Base-by-base conservation (phyloP, 1,284 basidiomycete genomes). In the Volvariella volvacea region DNA sequence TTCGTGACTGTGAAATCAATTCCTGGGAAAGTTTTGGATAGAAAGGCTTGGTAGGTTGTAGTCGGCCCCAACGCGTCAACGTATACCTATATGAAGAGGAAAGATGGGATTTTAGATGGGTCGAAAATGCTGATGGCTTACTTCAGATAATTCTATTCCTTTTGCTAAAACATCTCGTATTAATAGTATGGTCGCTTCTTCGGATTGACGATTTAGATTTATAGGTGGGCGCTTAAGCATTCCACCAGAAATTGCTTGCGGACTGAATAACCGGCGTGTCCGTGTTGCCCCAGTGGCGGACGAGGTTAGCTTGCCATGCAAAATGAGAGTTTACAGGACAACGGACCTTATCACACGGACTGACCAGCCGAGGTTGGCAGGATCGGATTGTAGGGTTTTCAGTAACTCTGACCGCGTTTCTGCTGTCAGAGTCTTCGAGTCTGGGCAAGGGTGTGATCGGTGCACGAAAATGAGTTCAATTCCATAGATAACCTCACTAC, bases 1-100 rank as follows among this genome's bases (percentile, higher is more conserved):
- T 82, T 82, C 15, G 86, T 81, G 10, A 99, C 95, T 0, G 89
- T 93, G 62, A 98, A 94, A 34, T 74, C 68, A 51, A 95, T 86
- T 2, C 79, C 80, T 0, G 90, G 88, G 61, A 96, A 97, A 37
- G 83, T 60, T 7, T 73, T 71, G 7, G 87, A 83, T 3, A 97
- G 76, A 53, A 86, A 85, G 15, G 77, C 73, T 64, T 94, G 78
- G 64, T 96, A 98, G 37, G 85, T 82, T 19, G 80, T 80, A 1
- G 91, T 88, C 17, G 84, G 87, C 28, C 95, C 95, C 1, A 99
- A 78, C 0, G 96, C 95, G 60, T 99, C 95, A 47, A 99, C 94
- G 57, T 88, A 99, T 43, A 95, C 88, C 86, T 96, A 46, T 14
- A 20, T 17, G 32, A 10, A 31, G 25, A 28, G 25, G 25, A 28